A percentile compares a stretch with the other conserved stretches of the same genome.
These are phyloP conservation scores for Sporothrix dimorphospora DNA, from an alignment of 2,329 filamentous ascomycete genomes.

Conservation along the genomic window DNA sequence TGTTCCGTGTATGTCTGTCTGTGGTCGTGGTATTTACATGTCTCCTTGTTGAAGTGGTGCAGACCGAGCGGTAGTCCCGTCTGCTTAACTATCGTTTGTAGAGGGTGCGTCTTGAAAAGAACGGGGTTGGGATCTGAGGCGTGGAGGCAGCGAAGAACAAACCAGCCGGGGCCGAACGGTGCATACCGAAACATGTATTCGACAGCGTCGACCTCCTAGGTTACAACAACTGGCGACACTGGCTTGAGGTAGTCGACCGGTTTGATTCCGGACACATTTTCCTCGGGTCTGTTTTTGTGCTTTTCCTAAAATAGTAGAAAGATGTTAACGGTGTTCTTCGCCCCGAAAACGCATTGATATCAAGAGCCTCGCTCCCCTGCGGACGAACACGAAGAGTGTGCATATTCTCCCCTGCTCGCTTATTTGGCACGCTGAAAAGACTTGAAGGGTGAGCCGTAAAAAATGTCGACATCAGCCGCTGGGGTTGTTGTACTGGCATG, in stretches of 20 bases:
- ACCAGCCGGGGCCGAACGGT: constrained; percentile 28
- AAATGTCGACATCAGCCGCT: not conserved
- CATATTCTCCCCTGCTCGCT: not conserved
- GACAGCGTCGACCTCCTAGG: constrained; percentile 25
- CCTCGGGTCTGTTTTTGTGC: not conserved
- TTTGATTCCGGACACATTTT: not conserved
- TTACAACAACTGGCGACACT: not conserved
- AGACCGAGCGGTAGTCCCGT: not conserved
- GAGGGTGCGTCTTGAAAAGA: constrained; percentile 6
- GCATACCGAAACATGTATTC: constrained; percentile 28
- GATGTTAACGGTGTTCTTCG: not conserved
- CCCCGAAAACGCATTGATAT: not conserved
- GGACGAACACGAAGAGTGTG: not conserved
- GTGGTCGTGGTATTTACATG: constrained; percentile 2
- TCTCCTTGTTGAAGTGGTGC: constrained; percentile 22
- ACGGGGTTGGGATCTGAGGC: not conserved
- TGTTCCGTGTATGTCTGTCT: constrained; percentile 19
- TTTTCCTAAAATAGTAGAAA: not conserved
- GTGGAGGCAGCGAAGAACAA: constrained; percentile 26
- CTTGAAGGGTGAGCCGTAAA: not conserved
- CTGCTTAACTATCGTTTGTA: not conserved
- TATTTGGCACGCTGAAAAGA: not conserved
- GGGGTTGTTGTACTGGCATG: not conserved
- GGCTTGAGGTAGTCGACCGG: not conserved
- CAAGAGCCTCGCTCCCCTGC: not conserved